Evolutionary conservation across 2,329 filamentous ascomycete genomes (phyloP).

Genomic region (Claviceps africana): DNA sequence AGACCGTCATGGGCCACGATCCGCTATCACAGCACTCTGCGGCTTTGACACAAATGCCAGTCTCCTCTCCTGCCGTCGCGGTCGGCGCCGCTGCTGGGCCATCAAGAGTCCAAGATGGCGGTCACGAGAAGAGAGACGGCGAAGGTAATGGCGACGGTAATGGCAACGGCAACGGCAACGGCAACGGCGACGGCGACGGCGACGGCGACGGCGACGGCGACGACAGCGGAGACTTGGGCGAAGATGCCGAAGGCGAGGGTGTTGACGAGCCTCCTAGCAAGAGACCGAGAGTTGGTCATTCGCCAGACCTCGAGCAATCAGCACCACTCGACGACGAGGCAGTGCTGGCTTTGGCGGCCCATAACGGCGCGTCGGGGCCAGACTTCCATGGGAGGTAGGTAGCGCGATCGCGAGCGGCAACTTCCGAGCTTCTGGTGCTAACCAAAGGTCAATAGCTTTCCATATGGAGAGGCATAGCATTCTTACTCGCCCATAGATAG

Average conservation of each 20-base stretch:
- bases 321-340: conserved; percentile 31
- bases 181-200: background rate
- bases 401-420: background rate
- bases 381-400: conserved; percentile 32
- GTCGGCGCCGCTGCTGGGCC: background rate
- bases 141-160: conserved; percentile 1
- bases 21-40: background rate
- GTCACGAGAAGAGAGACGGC: conserved; percentile 2
- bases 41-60: background rate
- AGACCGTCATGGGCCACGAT: background rate
- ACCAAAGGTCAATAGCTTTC: conserved; percentile 3
- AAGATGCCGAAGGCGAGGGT: conserved; percentile 13
- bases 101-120: conserved; percentile 4
- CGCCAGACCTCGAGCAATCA: conserved; percentile 16
- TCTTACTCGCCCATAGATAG: too few relatives aligned
- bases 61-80: background rate
- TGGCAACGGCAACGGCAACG: background rate
- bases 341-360: conserved; percentile 32
- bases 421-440: background rate
- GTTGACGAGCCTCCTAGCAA: conserved; percentile 25
- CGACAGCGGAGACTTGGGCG: background rate
- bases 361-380: conserved; percentile 22
- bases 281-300: conserved; percentile 24
- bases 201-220: background rate
- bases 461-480: conserved; percentile 25